A percentile compares a stretch with the other conserved stretches of the same genome.
phyloP scores from a whole-genome alignment of 495 filamentous ascomycete species.

The Xylaria venustula region DNA sequence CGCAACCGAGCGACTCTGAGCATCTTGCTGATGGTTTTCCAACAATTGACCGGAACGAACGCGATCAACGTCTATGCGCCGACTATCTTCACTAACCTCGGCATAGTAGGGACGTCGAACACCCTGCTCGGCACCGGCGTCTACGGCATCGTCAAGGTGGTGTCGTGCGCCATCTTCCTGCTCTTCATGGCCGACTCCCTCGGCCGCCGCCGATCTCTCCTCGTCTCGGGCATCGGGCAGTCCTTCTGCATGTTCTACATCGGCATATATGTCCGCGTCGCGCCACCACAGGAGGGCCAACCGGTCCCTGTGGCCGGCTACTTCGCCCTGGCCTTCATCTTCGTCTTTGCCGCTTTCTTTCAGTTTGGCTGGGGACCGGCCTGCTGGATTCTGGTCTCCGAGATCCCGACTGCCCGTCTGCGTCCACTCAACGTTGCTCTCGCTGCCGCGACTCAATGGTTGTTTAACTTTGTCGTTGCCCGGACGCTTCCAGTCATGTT shows the following conservation, averaged over 20 bases:
- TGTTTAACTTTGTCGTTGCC: conserved; percentile 71
- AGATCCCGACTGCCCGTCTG: conserved; percentile 72
- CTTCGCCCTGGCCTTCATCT: conserved; percentile 68
- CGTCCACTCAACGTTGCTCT: conserved; percentile 69
- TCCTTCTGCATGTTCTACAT: conserved; percentile 76
- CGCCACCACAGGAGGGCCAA: conserved; percentile 54
- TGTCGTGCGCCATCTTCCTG: conserved; percentile 58
- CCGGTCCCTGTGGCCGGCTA: conserved; percentile 49
- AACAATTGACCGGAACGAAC: conserved; percentile 69
- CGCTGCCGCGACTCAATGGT: conserved; percentile 67
- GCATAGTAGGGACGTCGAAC: conserved; percentile 50
- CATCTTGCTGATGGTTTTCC: conserved; percentile 66
- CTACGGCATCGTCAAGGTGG: conserved; percentile 62
- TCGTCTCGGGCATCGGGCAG: conserved; percentile 72
- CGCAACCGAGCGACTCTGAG: conserved; percentile 60
- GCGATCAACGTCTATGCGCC: conserved; percentile 70
- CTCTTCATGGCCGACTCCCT: conserved; percentile 70
- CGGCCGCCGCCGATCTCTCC: conserved; percentile 66
- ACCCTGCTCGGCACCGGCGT: conserved; percentile 62
- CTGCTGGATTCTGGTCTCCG: conserved; percentile 74
- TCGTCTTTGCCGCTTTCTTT: conserved; percentile 73
- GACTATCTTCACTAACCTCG: conserved; percentile 64
- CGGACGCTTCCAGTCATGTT: conserved; percentile 64
- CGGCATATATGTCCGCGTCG: conserved; percentile 72
- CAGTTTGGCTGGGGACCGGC: conserved; percentile 79